Base-by-base conservation (phyloP, 2,329 filamentous ascomycete genomes). In the Diaporthe ilicicola region DNA sequence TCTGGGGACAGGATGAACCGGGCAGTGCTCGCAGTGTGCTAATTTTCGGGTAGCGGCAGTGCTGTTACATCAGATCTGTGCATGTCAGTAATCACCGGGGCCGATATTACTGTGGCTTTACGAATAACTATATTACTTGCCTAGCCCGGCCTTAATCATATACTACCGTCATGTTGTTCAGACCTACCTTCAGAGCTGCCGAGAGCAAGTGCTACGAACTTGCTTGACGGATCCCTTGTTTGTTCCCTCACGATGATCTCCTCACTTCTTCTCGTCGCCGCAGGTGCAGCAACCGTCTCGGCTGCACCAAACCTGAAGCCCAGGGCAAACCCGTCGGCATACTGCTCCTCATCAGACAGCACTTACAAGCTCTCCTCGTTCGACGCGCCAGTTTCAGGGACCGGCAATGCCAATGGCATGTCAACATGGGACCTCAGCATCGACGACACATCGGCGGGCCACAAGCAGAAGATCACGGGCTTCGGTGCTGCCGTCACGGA, bases 401-500 rank as follows among this genome's bases (percentile, higher is more conserved):
- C 75, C 15, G 79, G 78, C 34, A 79, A 77, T 19, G 77, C 79
- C 3, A 77, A 76, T n/a, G 69, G 70, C 17, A 68, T 74, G 61
- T 83, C 78, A 48, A 80, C 76, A 48, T 84, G 82, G 82, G 71
- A 76, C 27, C 76, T 84, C 48, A 80, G 74, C 70, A 78, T 84
- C 64, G 79, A 83, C 68, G 83, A 84, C 73, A 80, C 80, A 24
- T 46, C 77, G 1, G 71, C 77, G 5, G 82, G 82, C 19, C 72
- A 80, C 71, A 83, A 82, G 72, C 83, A 84, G 74, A 79, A 73
- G 15, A 74, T 84, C 75, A 79, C 76, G 53, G 82, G 82, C 4
- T 84, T 84, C 68, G 82, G 82, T n/a, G 82, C 81, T 7, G 77
- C 81, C 12, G 81, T 84, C 34, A 84, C 82, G 3, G 82, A 84